phyloP scores from a whole-genome alignment of 2,329 filamentous ascomycete genomes.

The Ceratocystis papillata region DNA sequence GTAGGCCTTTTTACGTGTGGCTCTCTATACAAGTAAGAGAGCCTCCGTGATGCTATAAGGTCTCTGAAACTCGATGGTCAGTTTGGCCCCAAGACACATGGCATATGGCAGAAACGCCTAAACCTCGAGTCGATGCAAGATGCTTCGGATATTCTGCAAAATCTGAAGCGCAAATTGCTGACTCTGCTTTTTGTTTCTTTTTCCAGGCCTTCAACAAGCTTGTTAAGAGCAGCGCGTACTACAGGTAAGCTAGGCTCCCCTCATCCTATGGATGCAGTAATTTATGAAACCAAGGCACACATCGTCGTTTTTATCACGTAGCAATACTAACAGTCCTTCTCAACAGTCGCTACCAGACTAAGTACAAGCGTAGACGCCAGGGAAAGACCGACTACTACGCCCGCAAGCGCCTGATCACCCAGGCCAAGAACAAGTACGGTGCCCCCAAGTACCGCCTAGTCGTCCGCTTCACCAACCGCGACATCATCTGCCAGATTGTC shows the following conservation, averaged over 20 bases:
- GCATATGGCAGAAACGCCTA: slow-evolving; percentile 37
- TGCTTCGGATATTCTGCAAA: slow-evolving; percentile 64
- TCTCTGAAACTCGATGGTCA: slow-evolving; percentile 15
- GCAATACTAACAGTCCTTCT: slow-evolving; percentile 28
- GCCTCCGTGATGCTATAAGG: neutral
- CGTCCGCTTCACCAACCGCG: slow-evolving; percentile 98
- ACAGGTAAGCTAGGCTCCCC: slow-evolving; percentile 57
- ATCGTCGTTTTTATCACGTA: neutral
- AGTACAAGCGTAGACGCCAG: slow-evolving; percentile 93
- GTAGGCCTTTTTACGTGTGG: neutral
- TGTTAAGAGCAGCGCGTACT: slow-evolving; percentile 98
- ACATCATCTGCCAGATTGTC: slow-evolving; percentile 97
- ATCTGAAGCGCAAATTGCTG: slow-evolving; percentile 99
- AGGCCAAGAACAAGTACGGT: slow-evolving; percentile 99
- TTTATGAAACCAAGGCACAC: neutral
- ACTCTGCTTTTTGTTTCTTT: slow-evolving; percentile 55
- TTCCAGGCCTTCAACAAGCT: slow-evolving; percentile 77
- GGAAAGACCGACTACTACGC: slow-evolving; percentile 99
- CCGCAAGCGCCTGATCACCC: slow-evolving; percentile 97
- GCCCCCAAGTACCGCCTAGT: slow-evolving; percentile 99
- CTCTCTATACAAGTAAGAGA: neutral
- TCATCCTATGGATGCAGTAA: no score
- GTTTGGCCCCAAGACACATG: slow-evolving; percentile 24
- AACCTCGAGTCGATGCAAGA: slow-evolving; percentile 76
- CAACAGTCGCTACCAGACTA: slow-evolving; percentile 91